phyloP scores from a whole-genome alignment of 257 asterid genomes.

The Solanum corneliomulleri region DNA sequence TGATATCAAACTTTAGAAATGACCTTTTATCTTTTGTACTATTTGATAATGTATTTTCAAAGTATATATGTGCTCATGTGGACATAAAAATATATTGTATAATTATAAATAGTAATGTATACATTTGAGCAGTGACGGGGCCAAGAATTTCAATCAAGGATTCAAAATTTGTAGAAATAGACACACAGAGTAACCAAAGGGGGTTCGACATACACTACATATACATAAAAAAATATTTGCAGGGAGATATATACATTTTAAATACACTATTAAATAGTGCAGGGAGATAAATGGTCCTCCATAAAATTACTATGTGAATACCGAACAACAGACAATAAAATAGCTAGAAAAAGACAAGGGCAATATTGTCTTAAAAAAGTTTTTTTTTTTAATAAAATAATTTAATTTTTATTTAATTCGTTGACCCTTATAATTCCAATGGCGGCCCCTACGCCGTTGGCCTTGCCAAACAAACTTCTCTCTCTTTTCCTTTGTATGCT shows the following conservation, averaged over 20 bases:
- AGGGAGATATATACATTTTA: no score
- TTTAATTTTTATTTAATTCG: conserved; percentile 10
- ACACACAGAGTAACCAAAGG: accelerated
- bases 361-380: conserved; percentile 15
- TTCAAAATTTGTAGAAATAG: no score
- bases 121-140: accelerated
- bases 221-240: no score
- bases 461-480: conserved; percentile 34
- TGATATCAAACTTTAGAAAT: no score
- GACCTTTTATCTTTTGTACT: no score
- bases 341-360: conserved; percentile 29
- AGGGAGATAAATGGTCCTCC: no score
- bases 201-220: no score
- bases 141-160: accelerated
- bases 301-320: neutral
- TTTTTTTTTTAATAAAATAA: neutral
- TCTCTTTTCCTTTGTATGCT: neutral
- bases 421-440: conserved; percentile 50
- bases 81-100: no score
- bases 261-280: no score
- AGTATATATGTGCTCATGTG: no score
- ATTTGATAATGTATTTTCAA: no score
- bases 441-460: conserved; percentile 61
- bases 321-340: neutral
- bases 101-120: no score